Conservation (phyloP, 257 asterid genomes). For the Orobanche coerulescens region DNA sequence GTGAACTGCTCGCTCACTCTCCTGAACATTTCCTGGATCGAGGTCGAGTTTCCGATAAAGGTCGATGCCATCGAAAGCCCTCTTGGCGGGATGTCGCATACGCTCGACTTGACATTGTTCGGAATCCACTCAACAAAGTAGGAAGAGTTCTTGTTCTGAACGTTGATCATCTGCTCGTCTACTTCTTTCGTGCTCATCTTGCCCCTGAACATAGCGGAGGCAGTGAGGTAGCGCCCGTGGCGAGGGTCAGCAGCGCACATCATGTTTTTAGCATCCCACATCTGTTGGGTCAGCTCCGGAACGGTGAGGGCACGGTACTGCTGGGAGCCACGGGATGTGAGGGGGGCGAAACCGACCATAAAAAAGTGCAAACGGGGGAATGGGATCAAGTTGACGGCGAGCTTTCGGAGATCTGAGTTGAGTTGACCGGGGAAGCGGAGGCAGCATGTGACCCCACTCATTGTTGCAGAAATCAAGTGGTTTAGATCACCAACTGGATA, state of each 20-base stretch:
- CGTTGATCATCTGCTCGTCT: slow-evolving; percentile 83
- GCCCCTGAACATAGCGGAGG: slow-evolving; percentile 92
- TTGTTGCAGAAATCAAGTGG: slow-evolving; percentile 82
- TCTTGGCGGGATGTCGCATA: slow-evolving; percentile 84
- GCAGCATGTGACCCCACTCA: slow-evolving; percentile 94
- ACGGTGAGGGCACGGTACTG: slow-evolving; percentile 84
- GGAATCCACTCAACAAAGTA: slow-evolving; percentile 93
- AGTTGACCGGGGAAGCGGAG: slow-evolving; percentile 87
- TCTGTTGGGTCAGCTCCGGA: slow-evolving; percentile 83
- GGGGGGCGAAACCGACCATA: slow-evolving; percentile 90
- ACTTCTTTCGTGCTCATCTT: slow-evolving; percentile 91
- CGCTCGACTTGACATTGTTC: slow-evolving; percentile 84
- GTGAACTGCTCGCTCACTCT: slow-evolving; percentile 90
- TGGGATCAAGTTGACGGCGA: slow-evolving; percentile 83
- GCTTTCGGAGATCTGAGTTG: slow-evolving; percentile 78
- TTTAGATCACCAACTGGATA: slow-evolving; percentile 75
- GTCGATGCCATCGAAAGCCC: slow-evolving; percentile 88
- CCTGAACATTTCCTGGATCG: slow-evolving; percentile 89
- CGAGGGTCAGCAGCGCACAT: slow-evolving; percentile 94
- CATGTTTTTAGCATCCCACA: slow-evolving; percentile 96
- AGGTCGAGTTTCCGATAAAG: slow-evolving; percentile 79
- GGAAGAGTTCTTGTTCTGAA: slow-evolving; percentile 80
- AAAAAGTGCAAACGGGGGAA: slow-evolving; percentile 83
- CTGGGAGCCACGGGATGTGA: slow-evolving; percentile 88
- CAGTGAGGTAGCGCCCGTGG: slow-evolving; percentile 83